A percentile compares a stretch with the other conserved stretches of the same genome.
These are phyloP conservation scores for Tarenaya hassleriana DNA, from an alignment of 345 rosid species.

Conservation along the genomic window DNA sequence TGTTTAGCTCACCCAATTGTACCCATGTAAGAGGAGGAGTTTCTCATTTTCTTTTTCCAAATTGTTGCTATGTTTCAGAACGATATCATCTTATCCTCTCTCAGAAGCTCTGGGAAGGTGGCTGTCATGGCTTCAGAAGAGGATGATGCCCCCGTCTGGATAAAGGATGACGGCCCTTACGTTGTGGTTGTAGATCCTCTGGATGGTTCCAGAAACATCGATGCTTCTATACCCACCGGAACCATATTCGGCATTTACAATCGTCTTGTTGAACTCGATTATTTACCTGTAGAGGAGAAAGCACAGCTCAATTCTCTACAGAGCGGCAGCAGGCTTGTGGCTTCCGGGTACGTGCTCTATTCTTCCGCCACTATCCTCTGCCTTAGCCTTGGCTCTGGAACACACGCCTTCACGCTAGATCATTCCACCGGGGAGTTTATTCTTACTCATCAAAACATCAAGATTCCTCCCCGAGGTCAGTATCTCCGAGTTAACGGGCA, in stretches of 20 bases:
- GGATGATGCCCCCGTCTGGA: constrained; percentile 69
- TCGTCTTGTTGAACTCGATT: constrained; percentile 69
- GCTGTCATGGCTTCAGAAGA: constrained; percentile 96
- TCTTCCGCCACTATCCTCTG: constrained; percentile 89
- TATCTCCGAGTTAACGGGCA: background rate
- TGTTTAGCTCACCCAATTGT: background rate
- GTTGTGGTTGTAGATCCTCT: constrained; percentile 89
- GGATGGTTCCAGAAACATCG: constrained; percentile 89
- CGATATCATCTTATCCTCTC: constrained; percentile 68
- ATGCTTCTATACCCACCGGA: constrained; percentile 88
- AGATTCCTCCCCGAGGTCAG: constrained; percentile 81
- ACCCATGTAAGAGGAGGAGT: background rate
- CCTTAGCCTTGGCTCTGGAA: constrained; percentile 79
- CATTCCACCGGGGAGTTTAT: constrained; percentile 80
- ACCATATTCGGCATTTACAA: constrained; percentile 76
- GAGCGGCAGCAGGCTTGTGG: constrained; percentile 68
- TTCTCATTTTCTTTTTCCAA: constrained; percentile 3
- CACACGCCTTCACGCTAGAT: constrained; percentile 86
- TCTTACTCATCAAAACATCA: constrained; percentile 68
- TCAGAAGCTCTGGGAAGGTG: constrained; percentile 75
- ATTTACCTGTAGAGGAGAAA: constrained; percentile 61
- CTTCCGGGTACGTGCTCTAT: constrained; percentile 82
- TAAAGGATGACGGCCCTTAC: constrained; percentile 60
- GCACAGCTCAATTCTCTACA: constrained; percentile 71
- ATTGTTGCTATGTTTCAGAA: too few species aligned